phyloP scores from a whole-genome alignment of 371 early-diverging fungal species.

The Parasitella parasitica region DNA sequence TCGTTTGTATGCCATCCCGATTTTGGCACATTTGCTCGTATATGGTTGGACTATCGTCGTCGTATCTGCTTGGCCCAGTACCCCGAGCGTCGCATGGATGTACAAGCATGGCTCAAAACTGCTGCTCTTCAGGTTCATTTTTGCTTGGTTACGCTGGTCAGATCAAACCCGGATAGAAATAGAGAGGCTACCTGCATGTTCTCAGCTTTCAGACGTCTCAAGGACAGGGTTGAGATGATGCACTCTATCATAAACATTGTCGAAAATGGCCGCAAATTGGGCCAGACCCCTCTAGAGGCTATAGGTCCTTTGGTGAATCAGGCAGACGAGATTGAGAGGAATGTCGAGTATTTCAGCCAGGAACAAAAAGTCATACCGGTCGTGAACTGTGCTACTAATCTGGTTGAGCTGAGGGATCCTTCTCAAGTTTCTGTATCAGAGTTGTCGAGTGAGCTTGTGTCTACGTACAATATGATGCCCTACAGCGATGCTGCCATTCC shows the following conservation, averaged over 20 bases:
- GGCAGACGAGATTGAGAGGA: not conserved
- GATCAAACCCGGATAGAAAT: not conserved
- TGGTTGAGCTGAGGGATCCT: not conserved
- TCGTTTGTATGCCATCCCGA: constrained; percentile 25
- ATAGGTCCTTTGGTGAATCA: constrained; percentile 2
- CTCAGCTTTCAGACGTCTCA: constrained; percentile 22
- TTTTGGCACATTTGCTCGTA: constrained; percentile 21
- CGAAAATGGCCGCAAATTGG: constrained; percentile 18
- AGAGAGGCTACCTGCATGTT: constrained; percentile 12
- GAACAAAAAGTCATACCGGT: not conserved
- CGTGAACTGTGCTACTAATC: not conserved
- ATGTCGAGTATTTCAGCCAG: not conserved
- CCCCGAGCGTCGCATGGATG: not conserved
- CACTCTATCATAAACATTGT: constrained; percentile 16
- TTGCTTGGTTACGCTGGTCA: not conserved
- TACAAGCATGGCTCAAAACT: constrained; percentile 15
- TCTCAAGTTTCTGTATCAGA: not conserved
- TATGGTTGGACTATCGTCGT: constrained; percentile 32
- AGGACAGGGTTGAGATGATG: constrained; percentile 19
- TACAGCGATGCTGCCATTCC: not conserved
- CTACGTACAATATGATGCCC: constrained; percentile 14
- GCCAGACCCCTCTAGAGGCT: constrained; percentile 10
- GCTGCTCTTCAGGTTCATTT: constrained; percentile 13
- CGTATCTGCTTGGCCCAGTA: constrained; percentile 17
- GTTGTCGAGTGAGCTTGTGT: not conserved